Evolutionary conservation across 331 rosid species (phyloP).

Genomic region (Rosa hybrid): DNA sequence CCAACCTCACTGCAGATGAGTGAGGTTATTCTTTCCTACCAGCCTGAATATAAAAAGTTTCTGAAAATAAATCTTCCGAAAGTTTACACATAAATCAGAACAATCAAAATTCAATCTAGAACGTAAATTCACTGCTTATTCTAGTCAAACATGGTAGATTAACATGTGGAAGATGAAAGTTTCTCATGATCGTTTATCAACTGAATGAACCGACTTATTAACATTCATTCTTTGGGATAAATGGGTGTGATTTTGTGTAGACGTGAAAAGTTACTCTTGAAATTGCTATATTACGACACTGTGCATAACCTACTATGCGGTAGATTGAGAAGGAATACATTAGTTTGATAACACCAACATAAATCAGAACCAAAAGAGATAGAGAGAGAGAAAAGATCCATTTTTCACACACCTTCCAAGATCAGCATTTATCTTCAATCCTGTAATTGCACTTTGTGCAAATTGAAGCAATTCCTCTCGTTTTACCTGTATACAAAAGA

Average conservation of each 20-base stretch:
- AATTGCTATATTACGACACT: neutral
- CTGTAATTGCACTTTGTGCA: conserved; percentile 94
- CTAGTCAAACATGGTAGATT: neutral
- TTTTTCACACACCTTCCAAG: conserved; percentile 61
- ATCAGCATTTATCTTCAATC: conserved; percentile 83
- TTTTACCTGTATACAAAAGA: conserved; percentile 64
- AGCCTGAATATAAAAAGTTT: neutral
- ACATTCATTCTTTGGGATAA: neutral
- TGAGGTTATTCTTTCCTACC: neutral
- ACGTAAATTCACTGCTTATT: neutral
- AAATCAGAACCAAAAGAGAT: neutral
- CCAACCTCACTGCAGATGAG: neutral
- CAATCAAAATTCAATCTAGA: neutral
- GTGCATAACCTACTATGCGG: neutral
- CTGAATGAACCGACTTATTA: neutral
- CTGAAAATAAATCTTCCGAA: neutral
- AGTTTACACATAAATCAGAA: neutral
- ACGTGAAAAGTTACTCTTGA: conserved; percentile 5
- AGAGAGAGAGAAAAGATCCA: conserved; percentile 26
- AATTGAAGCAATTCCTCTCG: conserved; percentile 98
- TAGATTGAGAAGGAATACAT: neutral
- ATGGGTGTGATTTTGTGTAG: neutral
- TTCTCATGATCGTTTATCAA: neutral
- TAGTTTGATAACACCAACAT: neutral
- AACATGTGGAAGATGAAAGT: neutral